Evolutionary conservation across 441 rosid species (phyloP), one percentile per base, ranked within the genome.

Genomic region (Pelargonium australe): DNA sequence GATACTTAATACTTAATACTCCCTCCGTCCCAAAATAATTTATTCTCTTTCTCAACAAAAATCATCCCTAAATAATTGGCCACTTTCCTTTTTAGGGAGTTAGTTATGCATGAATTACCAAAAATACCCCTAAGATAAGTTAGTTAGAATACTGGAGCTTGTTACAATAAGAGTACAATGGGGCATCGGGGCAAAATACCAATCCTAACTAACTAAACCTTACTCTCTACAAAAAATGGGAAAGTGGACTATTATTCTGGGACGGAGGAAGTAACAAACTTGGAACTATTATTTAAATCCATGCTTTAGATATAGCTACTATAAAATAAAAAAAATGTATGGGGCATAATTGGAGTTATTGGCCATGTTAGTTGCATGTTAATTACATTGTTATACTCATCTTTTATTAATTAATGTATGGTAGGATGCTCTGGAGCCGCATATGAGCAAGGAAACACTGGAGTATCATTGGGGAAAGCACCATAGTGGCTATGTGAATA

Each of bases 391-490:
- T 13, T 51, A n/a, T 13, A n/a, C 17, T n/a, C 6, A 13, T 13
- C 17, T 51, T 51, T 0, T 17, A 23, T 10, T 16, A 37, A 23
- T 51, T 7, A 64, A 61, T 64, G 67, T 63, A 17, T 68, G 67
- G 51, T 75, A 94, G 98, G 78, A 86, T 78, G 95, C 92, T 67
- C 75, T 94, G 78, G 96, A 88, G 78, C 98, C 97, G 28, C 87
- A 85, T 74, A 88, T 91, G 96, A 91, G 95, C 79, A 78, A 51
- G 70, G 91, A 85, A 23, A 89, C 93, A 0, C 63, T 94, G 55
- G 85, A 88, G 70, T 94, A 80, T 80, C 98, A 94, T 12, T 91
- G 98, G 97, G 98, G 98, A 45, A 86, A 91, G 75, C 97, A 94
- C 83, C 97, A 89, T 75, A 81, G 88, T 69, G 79, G 87, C 58